These are phyloP conservation scores for Escallonia rubra DNA, from an alignment of 129 eudicot genomes.

Conservation along the genomic window DNA sequence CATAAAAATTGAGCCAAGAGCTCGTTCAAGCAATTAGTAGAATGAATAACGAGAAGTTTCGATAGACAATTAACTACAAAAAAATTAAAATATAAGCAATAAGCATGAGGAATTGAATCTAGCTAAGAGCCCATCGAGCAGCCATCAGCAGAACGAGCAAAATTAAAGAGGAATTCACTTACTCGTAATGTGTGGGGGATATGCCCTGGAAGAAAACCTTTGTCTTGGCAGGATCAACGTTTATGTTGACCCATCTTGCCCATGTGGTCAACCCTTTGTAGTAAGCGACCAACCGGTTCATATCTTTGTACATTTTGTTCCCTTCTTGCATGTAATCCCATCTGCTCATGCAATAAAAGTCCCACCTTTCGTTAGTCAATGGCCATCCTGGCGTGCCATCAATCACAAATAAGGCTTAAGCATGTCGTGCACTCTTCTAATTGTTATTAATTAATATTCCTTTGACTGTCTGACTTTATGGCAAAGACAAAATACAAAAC, in stretches of 20 bases:
- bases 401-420: not conserved
- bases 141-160: no score
- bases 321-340: conserved; percentile 71
- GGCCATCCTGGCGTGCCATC: not conserved
- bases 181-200: conserved; percentile 70
- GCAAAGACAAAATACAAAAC: no score
- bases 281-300: conserved; percentile 63
- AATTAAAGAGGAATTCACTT: not conserved
- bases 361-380: not conserved
- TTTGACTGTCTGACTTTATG: no score
- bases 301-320: conserved; percentile 39
- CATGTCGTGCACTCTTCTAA: not conserved
- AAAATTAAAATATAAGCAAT: no score
- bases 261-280: conserved; percentile 62
- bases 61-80: no score
- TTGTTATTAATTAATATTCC: not conserved
- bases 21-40: no score
- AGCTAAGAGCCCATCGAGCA: no score
- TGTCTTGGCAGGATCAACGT: conserved; percentile 44
- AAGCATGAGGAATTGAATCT: no score
- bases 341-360: conserved; percentile 23
- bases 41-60: no score
- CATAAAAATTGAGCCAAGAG: no score
- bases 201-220: conserved; percentile 75
- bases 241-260: conserved; percentile 66